phyloP scores from a whole-genome alignment of 2,329 filamentous ascomycete genomes.

The Stachybotrys chartarum region DNA sequence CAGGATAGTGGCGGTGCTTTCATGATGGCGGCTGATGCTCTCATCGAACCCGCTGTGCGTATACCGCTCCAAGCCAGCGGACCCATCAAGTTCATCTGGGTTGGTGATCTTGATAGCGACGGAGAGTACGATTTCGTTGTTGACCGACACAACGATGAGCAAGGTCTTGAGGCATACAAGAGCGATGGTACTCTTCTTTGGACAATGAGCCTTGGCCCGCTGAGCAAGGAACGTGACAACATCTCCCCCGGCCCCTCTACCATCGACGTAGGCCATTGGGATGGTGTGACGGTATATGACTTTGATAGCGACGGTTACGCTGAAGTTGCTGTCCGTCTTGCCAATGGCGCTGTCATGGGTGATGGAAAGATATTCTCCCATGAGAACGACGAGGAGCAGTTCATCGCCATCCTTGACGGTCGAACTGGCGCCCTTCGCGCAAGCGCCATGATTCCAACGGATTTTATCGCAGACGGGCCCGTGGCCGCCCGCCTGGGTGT shows the following conservation, averaged over 20 bases:
- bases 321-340: slow-evolving; percentile 14
- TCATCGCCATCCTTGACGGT: slow-evolving; percentile 12
- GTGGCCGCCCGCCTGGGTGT: slow-evolving; percentile 10
- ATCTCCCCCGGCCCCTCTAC: slow-evolving; percentile 11
- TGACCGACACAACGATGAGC: slow-evolving; percentile 9
- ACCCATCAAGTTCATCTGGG: slow-evolving; percentile 14
- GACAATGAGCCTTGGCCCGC: slow-evolving; percentile 10
- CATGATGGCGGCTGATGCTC: slow-evolving; percentile 6
- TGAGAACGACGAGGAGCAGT: slow-evolving; percentile 8
- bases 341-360: slow-evolving; percentile 12
- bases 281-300: slow-evolving; percentile 14
- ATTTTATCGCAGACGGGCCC: slow-evolving; percentile 7
- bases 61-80: slow-evolving; percentile 9
- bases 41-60: slow-evolving; percentile 7
- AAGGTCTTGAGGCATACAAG: slow-evolving; percentile 9
- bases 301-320: slow-evolving; percentile 13
- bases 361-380: slow-evolving; percentile 8
- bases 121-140: slow-evolving; percentile 14
- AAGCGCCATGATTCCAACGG: slow-evolving; percentile 3
- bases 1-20: slow-evolving; percentile 6
- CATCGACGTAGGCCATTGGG: slow-evolving; percentile 13
- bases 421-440: slow-evolving; percentile 9
- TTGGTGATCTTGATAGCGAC: slow-evolving; percentile 14
- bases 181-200: slow-evolving; percentile 11
- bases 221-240: slow-evolving; percentile 13